Conservation (phyloP, 345 rosid genomes). For the Citrus cavaleriei region DNA sequence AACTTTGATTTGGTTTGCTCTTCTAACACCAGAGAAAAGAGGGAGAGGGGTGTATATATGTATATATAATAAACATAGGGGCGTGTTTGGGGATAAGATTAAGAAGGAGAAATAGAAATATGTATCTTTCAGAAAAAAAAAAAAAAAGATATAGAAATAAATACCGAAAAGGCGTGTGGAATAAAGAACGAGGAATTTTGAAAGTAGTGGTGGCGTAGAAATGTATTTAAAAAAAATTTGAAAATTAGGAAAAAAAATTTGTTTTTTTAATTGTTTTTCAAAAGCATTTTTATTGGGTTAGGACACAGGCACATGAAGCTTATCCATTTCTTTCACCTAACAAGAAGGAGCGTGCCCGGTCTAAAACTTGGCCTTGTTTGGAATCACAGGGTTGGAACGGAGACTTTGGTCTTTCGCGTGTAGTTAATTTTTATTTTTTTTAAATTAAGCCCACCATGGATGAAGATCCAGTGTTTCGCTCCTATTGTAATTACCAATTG, state of each 20-base stretch:
- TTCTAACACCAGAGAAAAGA: neutral
- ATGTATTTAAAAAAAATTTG: neutral
- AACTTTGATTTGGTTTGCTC: neutral
- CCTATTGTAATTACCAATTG: neutral
- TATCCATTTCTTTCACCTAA: conserved; percentile 32
- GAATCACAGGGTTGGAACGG: neutral
- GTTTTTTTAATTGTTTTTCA: neutral
- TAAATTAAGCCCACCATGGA: conserved; percentile 8
- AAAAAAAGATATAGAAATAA: no score
- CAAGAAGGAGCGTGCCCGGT: conserved; percentile 6
- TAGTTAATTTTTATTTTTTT: no score
- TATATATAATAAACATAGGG: neutral
- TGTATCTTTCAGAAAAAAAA: no score
- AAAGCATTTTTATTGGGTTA: neutral
- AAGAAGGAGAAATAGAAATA: neutral
- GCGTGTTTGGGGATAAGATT: neutral
- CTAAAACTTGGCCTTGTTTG: neutral
- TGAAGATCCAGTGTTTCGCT: neutral
- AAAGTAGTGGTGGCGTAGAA: conserved; percentile 3
- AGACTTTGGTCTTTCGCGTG: conserved; percentile 16
- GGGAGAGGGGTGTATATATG: neutral
- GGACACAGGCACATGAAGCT: conserved; percentile 15
- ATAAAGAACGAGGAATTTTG: conserved; percentile 20
- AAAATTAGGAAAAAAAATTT: neutral
- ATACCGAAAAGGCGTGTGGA: conserved; percentile 18